These are phyloP conservation scores for Brassica incana DNA, from an alignment of 345 rosid genomes.

Conservation along the genomic window DNA sequence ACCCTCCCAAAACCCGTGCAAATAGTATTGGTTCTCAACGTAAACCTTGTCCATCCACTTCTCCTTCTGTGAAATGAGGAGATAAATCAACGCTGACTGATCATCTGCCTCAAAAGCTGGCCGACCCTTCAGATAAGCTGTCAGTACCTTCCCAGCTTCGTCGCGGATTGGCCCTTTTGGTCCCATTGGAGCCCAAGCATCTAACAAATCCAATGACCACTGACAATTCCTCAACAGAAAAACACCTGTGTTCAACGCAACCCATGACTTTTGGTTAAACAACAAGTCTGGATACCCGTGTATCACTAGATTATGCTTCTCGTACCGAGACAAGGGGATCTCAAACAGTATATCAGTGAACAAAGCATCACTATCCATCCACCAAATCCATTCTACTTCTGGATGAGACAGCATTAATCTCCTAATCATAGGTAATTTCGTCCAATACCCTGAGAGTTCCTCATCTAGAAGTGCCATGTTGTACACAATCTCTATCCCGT, in stretches of 20 bases:
- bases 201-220: slow-evolving; percentile 94
- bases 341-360: slow-evolving; percentile 93
- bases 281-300: slow-evolving; percentile 92
- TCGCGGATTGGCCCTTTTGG: slow-evolving; percentile 80
- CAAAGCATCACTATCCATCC: slow-evolving; percentile 99
- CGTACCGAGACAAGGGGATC: slow-evolving; percentile 63
- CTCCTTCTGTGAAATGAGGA: slow-evolving; percentile 75
- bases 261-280: slow-evolving; percentile 82
- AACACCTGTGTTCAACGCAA: slow-evolving; percentile 89
- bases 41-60: slow-evolving; percentile 85
- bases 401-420: slow-evolving; percentile 89
- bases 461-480: slow-evolving; percentile 89
- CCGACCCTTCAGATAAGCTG: slow-evolving; percentile 81
- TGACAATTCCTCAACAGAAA: slow-evolving; percentile 89
- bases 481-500: slow-evolving; percentile 92
- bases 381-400: slow-evolving; percentile 95
- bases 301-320: slow-evolving; percentile 69
- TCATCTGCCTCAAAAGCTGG: slow-evolving; percentile 94
- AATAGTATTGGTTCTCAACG: slow-evolving; percentile 83
- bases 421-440: slow-evolving; percentile 89
- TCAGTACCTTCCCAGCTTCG: slow-evolving; percentile 83
- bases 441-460: slow-evolving; percentile 91
- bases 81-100: slow-evolving; percentile 87
- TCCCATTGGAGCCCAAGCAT: slow-evolving; percentile 96
- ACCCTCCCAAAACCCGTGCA: slow-evolving; percentile 93